Base-by-base conservation (phyloP, 2,329 filamentous ascomycete species). In the Zalaria obscura region DNA sequence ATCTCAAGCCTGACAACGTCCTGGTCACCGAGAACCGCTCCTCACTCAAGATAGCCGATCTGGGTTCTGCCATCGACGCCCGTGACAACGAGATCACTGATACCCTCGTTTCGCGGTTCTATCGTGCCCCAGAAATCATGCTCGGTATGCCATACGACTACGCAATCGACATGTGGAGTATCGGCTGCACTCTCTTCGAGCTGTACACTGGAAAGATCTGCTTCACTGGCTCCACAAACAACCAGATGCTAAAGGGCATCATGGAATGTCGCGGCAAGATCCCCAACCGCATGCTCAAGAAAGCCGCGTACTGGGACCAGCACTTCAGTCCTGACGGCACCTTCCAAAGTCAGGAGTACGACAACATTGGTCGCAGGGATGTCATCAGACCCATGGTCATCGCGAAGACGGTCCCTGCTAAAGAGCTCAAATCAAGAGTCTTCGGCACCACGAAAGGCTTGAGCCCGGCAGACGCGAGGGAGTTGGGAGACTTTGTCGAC, bases 1-100 rank as follows among this genome's bases (percentile, higher is more conserved):
- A 98, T 69, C 63, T 98, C 52, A 98, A 98, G 63, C 91, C 91
- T 5, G 91, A 98, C 73, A 98, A 98, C 54, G 89, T 98, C 43
- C 67, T 98, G 54, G 87, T 80, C 50, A 91, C 89, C 52, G 85
- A 93, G 50, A 77, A 70, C 45, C 80, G 83, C 45, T 93, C 81
- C 50, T 64, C 86, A 27, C 74, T 98, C 55, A 98, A 98, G 62
- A 84, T 98, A 41, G 95, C 88, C 60, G 91, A 98, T 69, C 66
- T 98, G 56, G 91, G 91, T 41, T 96, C 91, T n/a, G 91, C 91
- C 27, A 89, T 89, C 43, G 83, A 94, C 54, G 79, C 82, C 41
- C 82, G 83, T 8, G 91, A 98, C 52, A 91, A 83, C 48, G 86
- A 94, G 55, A 83, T 93, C 47, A 94, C 87, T 1, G 87, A 87